Conservation (phyloP, 768 basidiomycete genomes). For the Mycena albidolilacea region DNA sequence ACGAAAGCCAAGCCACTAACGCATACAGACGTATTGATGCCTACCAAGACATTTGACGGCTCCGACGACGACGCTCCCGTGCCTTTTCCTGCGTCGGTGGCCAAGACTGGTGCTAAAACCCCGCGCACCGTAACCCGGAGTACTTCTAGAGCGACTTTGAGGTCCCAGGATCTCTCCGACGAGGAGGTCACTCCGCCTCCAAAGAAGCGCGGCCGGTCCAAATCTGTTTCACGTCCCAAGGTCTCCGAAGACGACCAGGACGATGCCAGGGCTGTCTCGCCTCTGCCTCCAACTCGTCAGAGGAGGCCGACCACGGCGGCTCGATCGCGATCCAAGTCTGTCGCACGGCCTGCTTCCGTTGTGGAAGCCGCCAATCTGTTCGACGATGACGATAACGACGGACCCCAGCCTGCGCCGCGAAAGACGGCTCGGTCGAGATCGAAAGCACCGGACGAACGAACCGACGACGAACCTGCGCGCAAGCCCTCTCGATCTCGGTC, state of each 20-base stretch:
- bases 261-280: conserved; percentile 32
- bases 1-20: conserved; percentile 47
- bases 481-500: conserved; percentile 32
- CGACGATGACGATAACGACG: conserved; percentile 39
- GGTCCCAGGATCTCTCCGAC: conserved; percentile 45
- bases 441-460: conserved; percentile 20
- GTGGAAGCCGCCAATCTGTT: conserved; percentile 31
- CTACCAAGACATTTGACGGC: conserved; percentile 59
- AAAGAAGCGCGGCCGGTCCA: conserved; percentile 45
- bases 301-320: conserved; percentile 34
- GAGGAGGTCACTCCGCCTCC: conserved; percentile 41
- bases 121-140: conserved; percentile 43
- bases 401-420: conserved; percentile 23
- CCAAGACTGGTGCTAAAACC: conserved; percentile 40
- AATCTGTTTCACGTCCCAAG: conserved; percentile 45
- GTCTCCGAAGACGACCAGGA: conserved; percentile 28
- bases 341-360: conserved; percentile 33
- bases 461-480: conserved; percentile 22
- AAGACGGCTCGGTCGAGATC: conserved; percentile 42
- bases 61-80: conserved; percentile 47
- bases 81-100: conserved; percentile 32
- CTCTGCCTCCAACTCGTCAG: conserved; percentile 35
- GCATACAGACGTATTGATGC: conserved; percentile 53
- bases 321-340: conserved; percentile 40
- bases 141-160: conserved; percentile 34